Percentiles rank a stretch among this genome's conserved stretches.
These are phyloP conservation scores for Helianthus annuus DNA, from an alignment of 129 eudicot species.

Conservation along the genomic window HanXRQr2.0-SUNRISE NC_035443.2:9288921-9289420, in stretches of 20 bases:
- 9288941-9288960: conserved; percentile 91
- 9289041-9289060: conserved; percentile 46
- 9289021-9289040: conserved; percentile 36
- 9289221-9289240: conserved; percentile 67
- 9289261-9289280: conserved; percentile 46
- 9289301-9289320: conserved; percentile 19
- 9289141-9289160: conserved; percentile 57
- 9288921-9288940: conserved; percentile 86
- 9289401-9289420: conserved; percentile 44
- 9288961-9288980: conserved; percentile 81
- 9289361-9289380: conserved; percentile 61
- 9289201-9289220: conserved; percentile 82
- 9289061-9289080: conserved; percentile 41
- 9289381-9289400: conserved; percentile 68
- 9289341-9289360: conserved; percentile 23
- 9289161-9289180: conserved; percentile 64
- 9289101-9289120: conserved; percentile 63
- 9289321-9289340: conserved; percentile 64
- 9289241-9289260: conserved; percentile 72
- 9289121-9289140: conserved; percentile 82
- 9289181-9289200: conserved; percentile 76
- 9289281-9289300: conserved; percentile 66
- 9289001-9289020: too few relatives aligned
- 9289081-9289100: conserved; percentile 75
- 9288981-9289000: conserved; percentile 73